phyloP scores from a whole-genome alignment of 345 rosid genomes.

The Brassica nigra region DNA sequence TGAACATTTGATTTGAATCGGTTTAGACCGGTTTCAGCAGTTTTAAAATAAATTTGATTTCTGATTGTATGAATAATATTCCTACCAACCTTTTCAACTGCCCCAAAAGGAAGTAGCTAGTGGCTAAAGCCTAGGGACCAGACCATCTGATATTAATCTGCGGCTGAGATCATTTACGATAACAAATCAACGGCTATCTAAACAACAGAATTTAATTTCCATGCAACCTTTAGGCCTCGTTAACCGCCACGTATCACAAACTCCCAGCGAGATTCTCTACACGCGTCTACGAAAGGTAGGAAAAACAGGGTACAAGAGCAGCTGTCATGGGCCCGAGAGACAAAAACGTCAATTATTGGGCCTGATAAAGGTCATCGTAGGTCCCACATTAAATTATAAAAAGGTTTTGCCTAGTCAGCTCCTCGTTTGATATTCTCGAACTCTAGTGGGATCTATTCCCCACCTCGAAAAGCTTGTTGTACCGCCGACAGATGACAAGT shows the following conservation, averaged over 20 bases:
- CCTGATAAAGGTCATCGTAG: slow-evolving; percentile 39
- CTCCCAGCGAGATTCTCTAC: slow-evolving; percentile 4
- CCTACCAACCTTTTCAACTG: neutral
- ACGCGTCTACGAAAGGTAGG: slow-evolving; percentile 14
- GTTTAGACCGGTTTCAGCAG: neutral
- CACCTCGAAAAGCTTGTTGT: slow-evolving; percentile 29
- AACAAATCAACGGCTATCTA: neutral
- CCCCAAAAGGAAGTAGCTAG: neutral
- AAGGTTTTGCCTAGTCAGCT: slow-evolving; percentile 48
- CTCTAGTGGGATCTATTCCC: slow-evolving; percentile 10
- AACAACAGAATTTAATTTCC: slow-evolving; percentile 7
- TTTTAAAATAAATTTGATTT: neutral
- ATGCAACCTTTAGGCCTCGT: neutral
- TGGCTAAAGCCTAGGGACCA: neutral
- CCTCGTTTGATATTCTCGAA: slow-evolving; percentile 34
- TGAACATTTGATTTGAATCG: neutral
- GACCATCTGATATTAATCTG: neutral
- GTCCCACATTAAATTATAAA: slow-evolving; percentile 34
- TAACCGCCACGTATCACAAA: slow-evolving; percentile 36
- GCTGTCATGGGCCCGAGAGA: slow-evolving; percentile 48
- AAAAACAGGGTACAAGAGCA: slow-evolving; percentile 39
- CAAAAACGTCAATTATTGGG: slow-evolving; percentile 45
- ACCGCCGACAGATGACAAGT: slow-evolving; percentile 36
- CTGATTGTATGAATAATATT: neutral
- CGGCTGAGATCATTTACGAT: neutral